These are phyloP conservation scores for Poronia punctata DNA, from an alignment of 495 filamentous ascomycete genomes.

Conservation along the genomic window DNA sequence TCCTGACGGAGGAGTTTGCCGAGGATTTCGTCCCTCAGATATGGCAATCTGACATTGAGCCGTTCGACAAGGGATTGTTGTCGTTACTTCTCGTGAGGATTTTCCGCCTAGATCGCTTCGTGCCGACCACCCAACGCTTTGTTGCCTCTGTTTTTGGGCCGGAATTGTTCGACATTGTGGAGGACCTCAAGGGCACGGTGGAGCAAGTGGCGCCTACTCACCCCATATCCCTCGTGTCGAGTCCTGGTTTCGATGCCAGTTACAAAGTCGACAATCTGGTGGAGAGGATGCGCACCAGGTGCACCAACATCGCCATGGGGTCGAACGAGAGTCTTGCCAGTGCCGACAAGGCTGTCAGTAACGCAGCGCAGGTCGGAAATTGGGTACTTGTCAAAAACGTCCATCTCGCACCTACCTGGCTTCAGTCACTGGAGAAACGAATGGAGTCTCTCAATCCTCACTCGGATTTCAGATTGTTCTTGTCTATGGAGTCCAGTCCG, in stretches of 20 bases:
- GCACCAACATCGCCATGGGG: slow-evolving; percentile 98
- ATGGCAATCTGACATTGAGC: slow-evolving; percentile 59
- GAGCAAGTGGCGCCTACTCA: slow-evolving; percentile 75
- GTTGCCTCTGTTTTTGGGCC: slow-evolving; percentile 84
- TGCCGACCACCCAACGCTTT: slow-evolving; percentile 85
- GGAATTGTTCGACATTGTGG: slow-evolving; percentile 68
- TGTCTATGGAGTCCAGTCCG: slow-evolving; percentile 94
- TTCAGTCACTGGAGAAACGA: slow-evolving; percentile 94
- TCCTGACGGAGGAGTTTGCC: slow-evolving; percentile 78
- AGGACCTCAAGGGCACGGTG: slow-evolving; percentile 79
- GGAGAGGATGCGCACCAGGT: slow-evolving; percentile 69
- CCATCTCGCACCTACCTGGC: slow-evolving; percentile 89
- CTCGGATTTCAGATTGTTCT: slow-evolving; percentile 87
- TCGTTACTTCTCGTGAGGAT: slow-evolving; percentile 86
- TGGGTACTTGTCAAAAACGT: slow-evolving; percentile 99
- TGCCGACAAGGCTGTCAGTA: slow-evolving; percentile 91
- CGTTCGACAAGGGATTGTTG: slow-evolving; percentile 69
- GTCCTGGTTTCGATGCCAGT: slow-evolving; percentile 93
- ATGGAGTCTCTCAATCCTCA: slow-evolving; percentile 93
- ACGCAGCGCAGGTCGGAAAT: slow-evolving; percentile 82
- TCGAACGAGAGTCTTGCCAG: slow-evolving; percentile 87
- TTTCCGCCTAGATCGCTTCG: slow-evolving; percentile 90
- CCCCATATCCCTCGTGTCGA: slow-evolving; percentile 87
- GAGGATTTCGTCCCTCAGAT: slow-evolving; percentile 77
- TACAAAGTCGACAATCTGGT: slow-evolving; percentile 97